Evolutionary conservation across 345 rosid species (phyloP).

Genomic region (Pugionium dolabratum): DNA sequence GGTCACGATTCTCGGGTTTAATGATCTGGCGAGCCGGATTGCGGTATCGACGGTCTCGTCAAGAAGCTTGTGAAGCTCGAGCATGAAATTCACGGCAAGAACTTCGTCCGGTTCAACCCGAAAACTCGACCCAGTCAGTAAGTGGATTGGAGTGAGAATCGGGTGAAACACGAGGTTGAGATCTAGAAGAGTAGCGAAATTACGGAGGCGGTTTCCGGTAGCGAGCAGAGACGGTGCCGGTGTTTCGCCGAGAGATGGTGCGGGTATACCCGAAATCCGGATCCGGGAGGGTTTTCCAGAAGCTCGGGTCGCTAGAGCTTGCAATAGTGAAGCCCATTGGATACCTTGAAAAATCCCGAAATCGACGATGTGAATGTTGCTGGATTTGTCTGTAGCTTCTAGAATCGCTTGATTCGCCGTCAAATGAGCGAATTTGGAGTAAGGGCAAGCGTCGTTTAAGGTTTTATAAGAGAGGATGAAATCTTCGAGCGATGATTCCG

Average conservation of each 20-base stretch:
- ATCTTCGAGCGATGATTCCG: constrained; percentile 49
- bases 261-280: constrained; percentile 89
- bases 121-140: constrained; percentile 55
- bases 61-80: constrained; percentile 69
- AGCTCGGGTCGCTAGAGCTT: constrained; percentile 77
- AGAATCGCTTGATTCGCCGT: constrained; percentile 94
- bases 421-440: constrained; percentile 81
- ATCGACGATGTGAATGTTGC: constrained; percentile 85
- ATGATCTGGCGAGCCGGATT: constrained; percentile 59
- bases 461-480: constrained; percentile 70
- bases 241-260: constrained; percentile 65
- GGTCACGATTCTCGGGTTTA: constrained; percentile 67
- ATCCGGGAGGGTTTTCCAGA: constrained; percentile 69
- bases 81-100: constrained; percentile 82
- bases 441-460: constrained; percentile 88
- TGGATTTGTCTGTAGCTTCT: constrained; percentile 67
- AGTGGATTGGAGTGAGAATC: constrained; percentile 57
- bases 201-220: constrained; percentile 77
- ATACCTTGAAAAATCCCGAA: constrained; percentile 94
- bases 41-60: constrained; percentile 64
- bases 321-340: constrained; percentile 86
- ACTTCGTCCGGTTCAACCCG: constrained; percentile 67
- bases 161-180: constrained; percentile 79
- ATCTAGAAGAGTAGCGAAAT: constrained; percentile 68
- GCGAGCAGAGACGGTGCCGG: constrained; percentile 64